These are phyloP conservation scores for Saprolegnia parasitica DNA, from an alignment of 352 stramenopile species.

Conservation along the genomic window DNA sequence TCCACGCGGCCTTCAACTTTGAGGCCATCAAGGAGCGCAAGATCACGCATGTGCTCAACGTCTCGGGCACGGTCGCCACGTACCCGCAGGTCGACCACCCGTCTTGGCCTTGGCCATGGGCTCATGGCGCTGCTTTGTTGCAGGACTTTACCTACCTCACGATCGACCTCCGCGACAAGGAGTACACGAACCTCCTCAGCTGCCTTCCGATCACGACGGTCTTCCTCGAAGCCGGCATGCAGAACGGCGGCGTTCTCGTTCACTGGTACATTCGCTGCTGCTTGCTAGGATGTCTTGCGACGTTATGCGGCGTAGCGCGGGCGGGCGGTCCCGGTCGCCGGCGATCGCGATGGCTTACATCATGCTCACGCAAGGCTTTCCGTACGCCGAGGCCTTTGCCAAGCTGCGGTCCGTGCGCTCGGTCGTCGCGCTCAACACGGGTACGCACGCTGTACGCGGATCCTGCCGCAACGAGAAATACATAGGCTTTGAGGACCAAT, in stretches of 20 bases:
- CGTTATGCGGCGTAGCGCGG: conserved; percentile 36
- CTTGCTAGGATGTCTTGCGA: neutral
- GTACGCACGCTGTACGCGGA: neutral
- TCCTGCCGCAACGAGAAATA: too few species aligned
- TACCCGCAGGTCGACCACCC: conserved; percentile 51
- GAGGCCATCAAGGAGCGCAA: conserved; percentile 66
- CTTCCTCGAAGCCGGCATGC: conserved; percentile 73
- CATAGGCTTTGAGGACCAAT: conserved; percentile 76
- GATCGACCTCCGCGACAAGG: conserved; percentile 86
- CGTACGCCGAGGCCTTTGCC: conserved; percentile 42
- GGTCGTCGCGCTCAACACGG: conserved; percentile 61
- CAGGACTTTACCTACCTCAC: conserved; percentile 84
- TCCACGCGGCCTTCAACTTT: conserved; percentile 84
- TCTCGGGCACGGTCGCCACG: conserved; percentile 76
- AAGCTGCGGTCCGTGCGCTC: conserved; percentile 57
- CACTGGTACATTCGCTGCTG: conserved; percentile 51
- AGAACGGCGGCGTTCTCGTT: conserved; percentile 65
- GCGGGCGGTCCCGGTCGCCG: conserved; percentile 77
- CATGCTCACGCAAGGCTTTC: conserved; percentile 60
- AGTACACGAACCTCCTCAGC: conserved; percentile 84
- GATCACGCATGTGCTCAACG: conserved; percentile 85
- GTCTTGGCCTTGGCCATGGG: neutral
- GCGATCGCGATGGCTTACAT: conserved; percentile 74
- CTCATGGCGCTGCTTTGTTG: neutral
- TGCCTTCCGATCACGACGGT: conserved; percentile 67